Conservation (phyloP, 2,329 filamentous ascomycete species). For the Pyricularia pennisetigena region DNA sequence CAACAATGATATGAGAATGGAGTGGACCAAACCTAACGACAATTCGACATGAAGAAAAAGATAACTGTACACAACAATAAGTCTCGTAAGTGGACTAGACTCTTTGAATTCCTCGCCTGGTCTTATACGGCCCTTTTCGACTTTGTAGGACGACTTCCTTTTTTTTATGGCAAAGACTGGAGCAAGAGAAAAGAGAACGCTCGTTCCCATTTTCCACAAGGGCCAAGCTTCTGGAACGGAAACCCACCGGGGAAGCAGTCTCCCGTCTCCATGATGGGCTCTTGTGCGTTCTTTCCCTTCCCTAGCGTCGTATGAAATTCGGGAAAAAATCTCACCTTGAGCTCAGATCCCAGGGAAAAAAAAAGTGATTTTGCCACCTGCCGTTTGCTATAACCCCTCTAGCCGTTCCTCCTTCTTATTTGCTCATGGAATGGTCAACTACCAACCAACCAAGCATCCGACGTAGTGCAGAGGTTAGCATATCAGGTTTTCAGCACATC, state of each 20-base stretch:
- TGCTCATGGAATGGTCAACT: not conserved
- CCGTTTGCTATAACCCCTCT: not conserved
- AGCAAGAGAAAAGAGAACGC: no score
- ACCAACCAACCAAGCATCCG: not conserved
- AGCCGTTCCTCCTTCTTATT: not conserved
- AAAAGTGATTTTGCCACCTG: not conserved
- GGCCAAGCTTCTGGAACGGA: not conserved
- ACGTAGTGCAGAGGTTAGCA: conserved; percentile 7
- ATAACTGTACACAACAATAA: not conserved
- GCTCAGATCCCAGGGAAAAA: not conserved
- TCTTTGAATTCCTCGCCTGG: not conserved
- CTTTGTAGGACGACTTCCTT: not conserved
- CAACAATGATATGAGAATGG: not conserved
- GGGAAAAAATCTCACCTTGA: not conserved
- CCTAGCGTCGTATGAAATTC: not conserved
- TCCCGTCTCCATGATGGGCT: not conserved
- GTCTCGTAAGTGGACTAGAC: not conserved
- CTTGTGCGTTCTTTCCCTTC: not conserved
- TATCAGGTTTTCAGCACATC: conserved; percentile 4
- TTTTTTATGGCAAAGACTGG: not conserved
- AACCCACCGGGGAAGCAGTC: not conserved
- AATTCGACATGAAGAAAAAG: not conserved
- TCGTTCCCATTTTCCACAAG: no score
- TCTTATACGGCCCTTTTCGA: no score
- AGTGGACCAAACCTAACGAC: not conserved